Evolutionary conservation across 73 alveolate species (phyloP).

Genomic region (Effrenium voratum): DNA sequence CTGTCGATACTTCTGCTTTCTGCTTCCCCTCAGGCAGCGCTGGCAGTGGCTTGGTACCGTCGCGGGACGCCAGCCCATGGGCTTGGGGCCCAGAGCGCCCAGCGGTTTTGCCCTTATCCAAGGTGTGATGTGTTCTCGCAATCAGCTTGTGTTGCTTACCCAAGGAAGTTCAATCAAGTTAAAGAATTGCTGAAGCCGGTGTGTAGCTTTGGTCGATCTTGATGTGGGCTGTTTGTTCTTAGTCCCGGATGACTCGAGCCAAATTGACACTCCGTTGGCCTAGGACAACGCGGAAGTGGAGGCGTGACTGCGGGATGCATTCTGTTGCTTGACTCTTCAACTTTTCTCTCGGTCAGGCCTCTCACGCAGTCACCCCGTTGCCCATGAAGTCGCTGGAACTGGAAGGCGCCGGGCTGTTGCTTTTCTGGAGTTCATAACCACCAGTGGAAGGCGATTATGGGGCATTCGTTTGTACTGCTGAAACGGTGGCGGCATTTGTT

Average conservation of each 20-base stretch:
- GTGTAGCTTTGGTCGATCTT: background rate
- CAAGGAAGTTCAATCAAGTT: background rate
- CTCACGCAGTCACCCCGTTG: background rate
- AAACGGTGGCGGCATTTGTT: background rate
- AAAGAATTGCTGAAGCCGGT: background rate
- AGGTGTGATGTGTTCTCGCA: background rate
- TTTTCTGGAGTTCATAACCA: too few relatives aligned
- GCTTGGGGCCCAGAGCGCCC: background rate
- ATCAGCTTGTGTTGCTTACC: background rate
- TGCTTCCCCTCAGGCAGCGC: background rate
- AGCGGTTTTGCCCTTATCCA: background rate
- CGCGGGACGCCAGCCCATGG: conserved; percentile 49
- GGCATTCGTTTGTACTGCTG: background rate
- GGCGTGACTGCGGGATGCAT: background rate
- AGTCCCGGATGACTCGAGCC: background rate
- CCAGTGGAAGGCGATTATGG: background rate
- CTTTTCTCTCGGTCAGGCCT: background rate
- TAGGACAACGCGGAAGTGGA: background rate
- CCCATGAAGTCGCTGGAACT: conserved; percentile 18
- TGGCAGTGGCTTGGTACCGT: conserved; percentile 15
- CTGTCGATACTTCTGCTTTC: background rate
- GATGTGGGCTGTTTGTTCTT: background rate
- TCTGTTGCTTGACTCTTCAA: background rate
- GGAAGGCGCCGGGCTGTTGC: background rate
- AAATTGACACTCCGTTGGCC: background rate